phyloP scores from a whole-genome alignment of 176 grass and related monocot genomes.

The Thalia dealbata region DNA sequence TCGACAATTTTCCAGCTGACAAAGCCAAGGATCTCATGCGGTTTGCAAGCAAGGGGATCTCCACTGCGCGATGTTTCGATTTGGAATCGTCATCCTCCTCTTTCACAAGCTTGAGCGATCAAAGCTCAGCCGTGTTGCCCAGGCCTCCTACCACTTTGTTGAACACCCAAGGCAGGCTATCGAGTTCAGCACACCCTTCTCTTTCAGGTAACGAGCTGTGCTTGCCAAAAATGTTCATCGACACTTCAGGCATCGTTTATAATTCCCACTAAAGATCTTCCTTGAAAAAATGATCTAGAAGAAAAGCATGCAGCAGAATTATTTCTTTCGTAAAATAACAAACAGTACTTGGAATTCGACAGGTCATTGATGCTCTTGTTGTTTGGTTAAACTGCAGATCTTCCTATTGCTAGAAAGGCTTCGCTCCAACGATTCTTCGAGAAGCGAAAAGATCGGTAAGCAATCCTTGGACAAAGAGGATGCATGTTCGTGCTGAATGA shows the following conservation, averaged over 20 bases:
- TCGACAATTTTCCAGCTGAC: conserved; percentile 84
- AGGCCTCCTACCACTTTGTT: conserved; percentile 20
- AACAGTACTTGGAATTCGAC: neutral
- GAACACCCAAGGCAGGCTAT: conserved; percentile 23
- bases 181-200: conserved; percentile 37
- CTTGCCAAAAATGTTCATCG: conserved; percentile 1
- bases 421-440: conserved; percentile 94
- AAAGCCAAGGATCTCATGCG: conserved; percentile 88
- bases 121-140: conserved; percentile 13
- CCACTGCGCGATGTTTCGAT: neutral
- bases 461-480: neutral
- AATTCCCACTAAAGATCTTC: too few species aligned
- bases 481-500: neutral
- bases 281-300: too few species aligned
- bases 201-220: conserved; percentile 49
- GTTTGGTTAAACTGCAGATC: conserved; percentile 38
- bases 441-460: conserved; percentile 96
- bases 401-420: conserved; percentile 82
- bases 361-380: conserved; percentile 4
- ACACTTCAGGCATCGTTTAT: neutral
- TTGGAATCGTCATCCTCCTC: conserved; percentile 16
- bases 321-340: too few species aligned
- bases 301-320: too few species aligned
- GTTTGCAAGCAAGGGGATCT: conserved; percentile 57
- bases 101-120: neutral